Evolutionary conservation across 73 alveolate species (phyloP).

Genomic region (Paramecium pentaurelia): DNA sequence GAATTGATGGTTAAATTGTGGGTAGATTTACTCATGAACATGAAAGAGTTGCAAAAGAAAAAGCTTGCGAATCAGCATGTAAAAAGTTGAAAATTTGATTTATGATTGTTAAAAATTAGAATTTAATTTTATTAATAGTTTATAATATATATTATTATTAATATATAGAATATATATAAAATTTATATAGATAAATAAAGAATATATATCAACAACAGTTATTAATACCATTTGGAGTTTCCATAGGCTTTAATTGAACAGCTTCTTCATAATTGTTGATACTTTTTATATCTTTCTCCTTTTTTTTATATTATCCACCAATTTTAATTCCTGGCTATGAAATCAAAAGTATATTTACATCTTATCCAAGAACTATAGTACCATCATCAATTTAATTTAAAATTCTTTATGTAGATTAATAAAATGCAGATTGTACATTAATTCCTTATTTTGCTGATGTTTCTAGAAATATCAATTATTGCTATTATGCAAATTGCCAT

Average conservation of each 20-base stretch:
- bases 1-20: not conserved
- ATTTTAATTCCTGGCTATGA: constrained; percentile 31
- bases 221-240: not conserved
- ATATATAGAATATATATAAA: not conserved
- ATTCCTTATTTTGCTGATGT: constrained; percentile 52
- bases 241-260: not conserved
- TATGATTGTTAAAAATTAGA: not conserved
- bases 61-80: not conserved
- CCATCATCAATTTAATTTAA: constrained; percentile 11
- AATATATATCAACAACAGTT: not conserved
- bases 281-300: not conserved
- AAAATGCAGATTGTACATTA: constrained; percentile 25
- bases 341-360: not conserved
- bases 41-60: constrained; percentile 17
- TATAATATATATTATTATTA: not conserved
- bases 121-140: not conserved
- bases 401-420: not conserved
- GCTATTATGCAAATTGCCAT: constrained; percentile 31
- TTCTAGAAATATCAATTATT: constrained; percentile 44
- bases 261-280: not conserved
- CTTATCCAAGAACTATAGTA: constrained; percentile 10
- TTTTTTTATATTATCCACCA: constrained; percentile 13
- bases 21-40: not conserved
- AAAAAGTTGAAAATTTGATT: not conserved
- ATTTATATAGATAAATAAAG: not conserved